Percentiles rank a stretch among this genome's conserved stretches.
Evolutionary conservation across 2,329 filamentous ascomycete species (phyloP).

Genomic region (Aschersonia sp.): DNA sequence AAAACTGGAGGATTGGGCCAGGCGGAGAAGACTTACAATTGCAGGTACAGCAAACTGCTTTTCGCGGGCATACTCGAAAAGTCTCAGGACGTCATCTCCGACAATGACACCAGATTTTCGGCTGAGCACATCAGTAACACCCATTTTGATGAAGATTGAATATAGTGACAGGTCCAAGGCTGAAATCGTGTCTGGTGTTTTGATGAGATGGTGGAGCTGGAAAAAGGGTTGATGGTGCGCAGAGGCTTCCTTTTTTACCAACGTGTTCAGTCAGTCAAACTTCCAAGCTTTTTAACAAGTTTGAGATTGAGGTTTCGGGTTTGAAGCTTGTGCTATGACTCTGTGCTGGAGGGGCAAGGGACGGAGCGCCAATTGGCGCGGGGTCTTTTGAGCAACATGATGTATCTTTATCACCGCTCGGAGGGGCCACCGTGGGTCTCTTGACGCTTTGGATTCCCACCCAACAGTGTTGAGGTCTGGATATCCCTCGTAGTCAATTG

Average conservation of each 20-base stretch:
- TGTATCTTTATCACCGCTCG: constrained; percentile 1
- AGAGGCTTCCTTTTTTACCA: background rate
- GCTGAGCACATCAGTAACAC: constrained; percentile 27
- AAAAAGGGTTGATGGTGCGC: background rate
- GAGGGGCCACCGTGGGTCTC: constrained; percentile 1
- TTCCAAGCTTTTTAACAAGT: background rate
- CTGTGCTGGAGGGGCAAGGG: background rate
- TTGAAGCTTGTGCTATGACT: background rate
- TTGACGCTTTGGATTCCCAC: background rate
- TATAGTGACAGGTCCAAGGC: constrained; percentile 5
- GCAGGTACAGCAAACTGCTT: constrained; percentile 80
- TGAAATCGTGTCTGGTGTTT: constrained; percentile 2
- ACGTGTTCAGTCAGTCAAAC: background rate
- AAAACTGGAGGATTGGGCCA: background rate
- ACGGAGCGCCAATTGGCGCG: background rate
- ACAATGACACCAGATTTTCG: constrained; percentile 40
- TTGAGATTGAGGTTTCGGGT: background rate
- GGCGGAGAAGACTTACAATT: constrained; percentile 27
- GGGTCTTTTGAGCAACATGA: constrained; percentile 1
- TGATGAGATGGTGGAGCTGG: background rate
- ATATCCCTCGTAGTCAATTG: constrained; percentile 4
- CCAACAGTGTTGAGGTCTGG: background rate
- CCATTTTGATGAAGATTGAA: constrained; percentile 13
- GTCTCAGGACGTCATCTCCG: constrained; percentile 39
- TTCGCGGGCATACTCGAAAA: constrained; percentile 84